Evolutionary conservation across 306 rosid species (phyloP), one percentile per base, ranked within the genome.

Genomic region (Dalbergia oliveri): DNA sequence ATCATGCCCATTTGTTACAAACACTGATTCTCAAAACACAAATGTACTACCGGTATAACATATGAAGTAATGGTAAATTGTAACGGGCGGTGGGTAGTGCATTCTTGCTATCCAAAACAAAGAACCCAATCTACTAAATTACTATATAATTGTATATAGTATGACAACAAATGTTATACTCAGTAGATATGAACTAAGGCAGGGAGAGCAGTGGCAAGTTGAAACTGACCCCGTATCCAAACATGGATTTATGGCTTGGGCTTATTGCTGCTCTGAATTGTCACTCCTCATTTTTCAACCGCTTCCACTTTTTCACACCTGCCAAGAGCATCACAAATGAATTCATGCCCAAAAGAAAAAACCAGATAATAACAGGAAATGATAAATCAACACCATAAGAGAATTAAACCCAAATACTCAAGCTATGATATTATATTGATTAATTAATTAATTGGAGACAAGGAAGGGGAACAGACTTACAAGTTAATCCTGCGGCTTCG

Each of bases 401-500:
- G 49, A 12, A 26, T 11, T 3, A 47, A 12, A 11, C 53, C 53
- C 53, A 47, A 47, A 47, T 47, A 47, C 3, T 11, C 1, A 4
- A 47, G 53, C 15, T 10, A 43, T 7, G 2, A 43, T 6, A 37
- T 37, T 37, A 12, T 7, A 67, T 67, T 71, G n/a, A 37, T 67
- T 15, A 44, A 43, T 67, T 15, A 44, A 43, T 15, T 5, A 33
- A 8, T 43, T 2, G 61, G 18, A 81, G 67, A 68, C 41, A 41
- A 43, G 19, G 35, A 72, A 69, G 26, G 12, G 10, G 19, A 54
- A 26, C 37, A 58, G 65, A 74, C 84, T 73, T 80, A 82, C 85
- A 71, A 69, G 80, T 21, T 77, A 84, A 66, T 82, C 90, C 64
- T 91, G 81, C 8, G 81, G 66, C 47, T 81, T 84, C 9, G 57